These are phyloP conservation scores for Mortierella sp. DNA, from an alignment of 371 early-diverging fungal species.

Conservation along the genomic window DNA sequence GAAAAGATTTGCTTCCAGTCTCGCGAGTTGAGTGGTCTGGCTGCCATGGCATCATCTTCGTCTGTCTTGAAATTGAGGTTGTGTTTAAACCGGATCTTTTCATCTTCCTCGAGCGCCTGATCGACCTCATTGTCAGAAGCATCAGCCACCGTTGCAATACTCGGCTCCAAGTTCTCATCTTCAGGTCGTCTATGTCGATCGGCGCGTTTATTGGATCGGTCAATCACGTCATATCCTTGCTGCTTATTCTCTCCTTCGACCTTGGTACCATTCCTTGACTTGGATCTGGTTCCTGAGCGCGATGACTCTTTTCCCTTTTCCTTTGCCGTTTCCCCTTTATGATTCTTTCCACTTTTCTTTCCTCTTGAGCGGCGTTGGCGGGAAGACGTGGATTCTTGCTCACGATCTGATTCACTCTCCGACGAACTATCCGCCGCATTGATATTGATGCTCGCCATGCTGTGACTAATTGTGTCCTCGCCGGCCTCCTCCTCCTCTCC, in stretches of 20 bases:
- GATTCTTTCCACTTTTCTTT: neutral
- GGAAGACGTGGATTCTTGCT: neutral
- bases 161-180: constrained; percentile 1
- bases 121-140: neutral
- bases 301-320: neutral
- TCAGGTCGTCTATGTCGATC: constrained; percentile 11
- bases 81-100: neutral
- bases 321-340: neutral
- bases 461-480: neutral
- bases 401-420: neutral
- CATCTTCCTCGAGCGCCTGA: neutral
- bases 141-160: neutral
- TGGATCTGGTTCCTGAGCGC: too few species aligned
- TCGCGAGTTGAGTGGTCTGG: neutral
- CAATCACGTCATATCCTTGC: constrained; percentile 3
- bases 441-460: neutral
- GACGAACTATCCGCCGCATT: neutral
- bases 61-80: neutral
- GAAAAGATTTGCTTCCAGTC: neutral
- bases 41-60: neutral
- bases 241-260: neutral
- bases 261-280: neutral
- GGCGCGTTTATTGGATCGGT: constrained; percentile 21
- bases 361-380: neutral
- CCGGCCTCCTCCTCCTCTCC: neutral